Evolutionary conservation across 2,329 filamentous ascomycete species (phyloP), one percentile per base, ranked within the genome.

Genomic region (Fusarium illudens): DNA sequence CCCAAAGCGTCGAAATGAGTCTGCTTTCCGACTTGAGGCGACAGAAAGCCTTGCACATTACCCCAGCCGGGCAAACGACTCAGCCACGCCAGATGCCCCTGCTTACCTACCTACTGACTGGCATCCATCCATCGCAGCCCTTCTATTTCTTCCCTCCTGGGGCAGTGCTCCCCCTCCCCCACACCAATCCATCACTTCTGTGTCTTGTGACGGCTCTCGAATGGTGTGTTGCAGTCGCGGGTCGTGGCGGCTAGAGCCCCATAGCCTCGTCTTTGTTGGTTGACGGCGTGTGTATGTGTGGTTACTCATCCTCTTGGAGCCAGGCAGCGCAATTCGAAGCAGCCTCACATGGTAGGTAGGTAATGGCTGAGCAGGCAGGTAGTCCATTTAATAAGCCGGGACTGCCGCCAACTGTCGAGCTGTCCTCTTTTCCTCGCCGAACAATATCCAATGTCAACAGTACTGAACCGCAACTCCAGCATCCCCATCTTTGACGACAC

Each of bases 181-280:
- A 53, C 58, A 55, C 49, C 55, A 68, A 37, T 44, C 55, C 70
- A 37, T 44, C 53, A 49, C 50, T 20, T n/a, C 20, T 37, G 39
- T 55, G 65, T 58, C 70, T 67, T 62, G 60, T 72, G 69, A 64
- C 57, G 22, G 53, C 25, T 19, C 44, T 30, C 33, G n/a, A n/a
- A 33, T 56, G 50, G 50, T 54, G 53, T 33, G 42, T 57, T 39
- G 17, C 30, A 33, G 54, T 34, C 60, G 37, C 37, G 22, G 29
- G 29, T 19, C n/a, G 51, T 19, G 37, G 22, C 22, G 37, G 51
- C 36, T 44, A 25, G 29, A 50, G 36, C 32, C 51, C 42, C 44
- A 44, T n/a, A 44, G 53, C 61, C 52, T 65, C 37, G 30, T 44
- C 32, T 20, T 20, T 19, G 30, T 48, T 58, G 44, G 30, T 36